Conservation (phyloP, 495 filamentous ascomycete species). For the Neurospora tetraspora region DNA sequence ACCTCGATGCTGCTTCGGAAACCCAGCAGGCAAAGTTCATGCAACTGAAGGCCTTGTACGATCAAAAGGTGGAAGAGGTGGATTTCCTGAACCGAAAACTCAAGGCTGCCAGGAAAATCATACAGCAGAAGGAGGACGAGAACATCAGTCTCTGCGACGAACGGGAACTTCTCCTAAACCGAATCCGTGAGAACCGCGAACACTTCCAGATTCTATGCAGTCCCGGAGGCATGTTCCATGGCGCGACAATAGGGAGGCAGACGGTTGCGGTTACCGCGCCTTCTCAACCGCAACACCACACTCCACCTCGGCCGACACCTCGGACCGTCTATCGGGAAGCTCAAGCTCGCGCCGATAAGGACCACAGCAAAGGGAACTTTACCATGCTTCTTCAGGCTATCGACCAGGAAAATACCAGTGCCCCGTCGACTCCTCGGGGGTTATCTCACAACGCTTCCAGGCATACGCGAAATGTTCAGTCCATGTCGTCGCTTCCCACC, state of each 20-base stretch:
- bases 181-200: constrained; percentile 79
- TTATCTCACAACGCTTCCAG: constrained; percentile 37
- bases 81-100: constrained; percentile 51
- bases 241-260: constrained; percentile 3
- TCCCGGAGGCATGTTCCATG: constrained; percentile 45
- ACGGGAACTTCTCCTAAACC: constrained; percentile 62
- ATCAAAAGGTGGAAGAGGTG: constrained; percentile 56
- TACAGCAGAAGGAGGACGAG: constrained; percentile 58
- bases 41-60: constrained; percentile 39
- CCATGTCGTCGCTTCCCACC: constrained; percentile 69
- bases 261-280: constrained; percentile 32
- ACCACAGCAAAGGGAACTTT: constrained; percentile 43
- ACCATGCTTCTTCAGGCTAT: constrained; percentile 68
- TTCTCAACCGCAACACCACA: constrained; percentile 38
- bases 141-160: constrained; percentile 55
- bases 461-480: constrained; percentile 61
- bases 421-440: constrained; percentile 50
- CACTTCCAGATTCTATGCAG: constrained; percentile 63
- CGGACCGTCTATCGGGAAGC: constrained; percentile 27
- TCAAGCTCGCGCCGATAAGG: constrained; percentile 27
- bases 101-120: constrained; percentile 62
- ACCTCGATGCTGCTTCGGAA: constrained; percentile 30
- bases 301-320: constrained; percentile 38
- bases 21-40: constrained; percentile 34
- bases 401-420: constrained; percentile 56